Evolutionary conservation across 306 rosid species (phyloP).

Genomic region (Sechiopsis laciniata): DNA sequence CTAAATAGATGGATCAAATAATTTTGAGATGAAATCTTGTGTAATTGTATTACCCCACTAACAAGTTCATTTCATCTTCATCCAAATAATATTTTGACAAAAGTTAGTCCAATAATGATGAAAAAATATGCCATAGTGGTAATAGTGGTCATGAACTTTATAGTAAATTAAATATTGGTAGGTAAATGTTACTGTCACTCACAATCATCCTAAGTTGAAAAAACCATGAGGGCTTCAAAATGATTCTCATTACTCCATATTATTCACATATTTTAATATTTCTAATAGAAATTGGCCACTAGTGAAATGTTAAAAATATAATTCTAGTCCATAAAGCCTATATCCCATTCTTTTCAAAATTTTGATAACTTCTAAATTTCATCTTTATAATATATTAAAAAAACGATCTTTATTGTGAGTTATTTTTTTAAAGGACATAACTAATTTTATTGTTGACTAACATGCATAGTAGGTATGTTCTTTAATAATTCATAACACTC

Average conservation of each 20-base stretch:
- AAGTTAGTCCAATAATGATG: conserved; percentile 11
- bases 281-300: neutral
- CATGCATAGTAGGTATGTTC: neutral
- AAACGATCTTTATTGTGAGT: too few relatives aligned
- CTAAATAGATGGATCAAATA: too few relatives aligned
- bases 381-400: neutral
- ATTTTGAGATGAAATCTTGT: too few relatives aligned
- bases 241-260: neutral
- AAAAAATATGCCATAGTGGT: neutral
- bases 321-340: neutral
- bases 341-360: neutral
- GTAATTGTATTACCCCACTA: neutral
- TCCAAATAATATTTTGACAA: conserved; percentile 12
- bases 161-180: conserved; percentile 13
- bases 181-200: conserved; percentile 18
- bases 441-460: neutral
- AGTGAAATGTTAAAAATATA: neutral
- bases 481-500: too few relatives aligned
- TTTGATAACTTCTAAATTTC: neutral
- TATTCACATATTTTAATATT: neutral
- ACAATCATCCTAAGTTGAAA: conserved; percentile 6
- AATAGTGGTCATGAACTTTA: neutral
- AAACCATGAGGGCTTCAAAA: neutral
- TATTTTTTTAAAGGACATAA: too few relatives aligned
- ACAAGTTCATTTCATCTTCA: neutral